A percentile compares a stretch with the other conserved stretches of the same genome.
Conservation (phyloP, 1,284 basidiomycete genomes). For the Naganishia cerealis region DNA sequence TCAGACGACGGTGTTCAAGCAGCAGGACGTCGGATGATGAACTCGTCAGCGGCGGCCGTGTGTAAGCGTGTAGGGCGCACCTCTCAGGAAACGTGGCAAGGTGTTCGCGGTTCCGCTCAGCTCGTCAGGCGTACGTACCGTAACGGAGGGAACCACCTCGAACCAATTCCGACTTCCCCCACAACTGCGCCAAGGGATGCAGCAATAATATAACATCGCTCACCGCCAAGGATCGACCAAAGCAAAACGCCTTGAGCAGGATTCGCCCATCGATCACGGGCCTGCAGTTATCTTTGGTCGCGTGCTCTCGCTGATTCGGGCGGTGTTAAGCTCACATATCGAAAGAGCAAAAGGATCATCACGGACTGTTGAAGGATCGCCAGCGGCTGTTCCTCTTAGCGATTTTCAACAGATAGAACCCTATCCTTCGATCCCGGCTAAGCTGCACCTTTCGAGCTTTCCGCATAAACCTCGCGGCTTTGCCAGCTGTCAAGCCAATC, state of each 20-base stretch:
- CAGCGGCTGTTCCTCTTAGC: neutral
- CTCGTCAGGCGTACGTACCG: too few species aligned
- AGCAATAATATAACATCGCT: neutral
- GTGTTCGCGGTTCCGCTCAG: too few species aligned
- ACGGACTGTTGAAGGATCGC: too few species aligned
- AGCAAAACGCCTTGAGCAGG: neutral
- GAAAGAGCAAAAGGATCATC: too few species aligned
- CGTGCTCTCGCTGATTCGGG: too few species aligned
- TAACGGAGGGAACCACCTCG: too few species aligned
- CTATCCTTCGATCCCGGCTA: neutral
- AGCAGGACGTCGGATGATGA: neutral
- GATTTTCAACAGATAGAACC: neutral
- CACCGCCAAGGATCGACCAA: neutral
- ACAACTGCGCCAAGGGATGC: neutral
- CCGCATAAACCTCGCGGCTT: neutral
- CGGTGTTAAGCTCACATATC: too few species aligned
- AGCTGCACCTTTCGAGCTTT: neutral
- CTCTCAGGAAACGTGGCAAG: neutral
- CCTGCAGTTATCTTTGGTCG: neutral
- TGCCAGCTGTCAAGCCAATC: neutral
- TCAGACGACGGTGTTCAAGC: neutral
- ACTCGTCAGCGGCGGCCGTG: slow-evolving; percentile 15
- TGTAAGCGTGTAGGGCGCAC: neutral
- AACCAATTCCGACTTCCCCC: too few species aligned
- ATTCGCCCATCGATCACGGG: neutral